Percentiles rank a stretch among this genome's conserved stretches.
Conservation (phyloP, 1,139 yeast species). For the Hyphopichia wangnamkhiaoensis region DNA sequence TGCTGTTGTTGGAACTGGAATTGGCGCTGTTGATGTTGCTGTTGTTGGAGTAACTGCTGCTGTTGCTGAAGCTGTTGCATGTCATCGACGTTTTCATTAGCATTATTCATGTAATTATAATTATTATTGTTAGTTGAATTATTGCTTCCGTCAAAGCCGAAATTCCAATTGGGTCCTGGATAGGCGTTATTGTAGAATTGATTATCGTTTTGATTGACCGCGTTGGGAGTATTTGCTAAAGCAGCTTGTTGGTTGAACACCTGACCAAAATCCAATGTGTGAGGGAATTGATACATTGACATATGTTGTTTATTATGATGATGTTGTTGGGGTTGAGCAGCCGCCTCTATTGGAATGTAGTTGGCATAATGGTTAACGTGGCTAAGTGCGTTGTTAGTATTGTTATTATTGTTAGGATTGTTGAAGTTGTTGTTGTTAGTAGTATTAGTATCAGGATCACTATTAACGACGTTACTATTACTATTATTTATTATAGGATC, state of each 20-base stretch:
- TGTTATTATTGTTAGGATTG: constrained; percentile 6
- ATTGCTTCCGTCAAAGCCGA: neutral
- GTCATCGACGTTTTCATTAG: neutral
- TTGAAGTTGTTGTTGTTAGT: neutral
- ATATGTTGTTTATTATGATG: constrained; percentile 1
- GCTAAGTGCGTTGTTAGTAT: neutral
- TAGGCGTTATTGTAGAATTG: neutral
- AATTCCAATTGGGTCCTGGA: neutral
- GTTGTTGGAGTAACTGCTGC: neutral
- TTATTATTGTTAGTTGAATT: neutral
- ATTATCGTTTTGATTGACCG: neutral
- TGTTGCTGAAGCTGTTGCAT: neutral
- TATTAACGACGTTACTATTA: no score
- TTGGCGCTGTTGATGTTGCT: neutral
- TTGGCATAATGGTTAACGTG: constrained; percentile 17
- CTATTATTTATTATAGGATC: no score
- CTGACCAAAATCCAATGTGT: neutral
- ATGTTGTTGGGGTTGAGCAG: constrained; percentile 5
- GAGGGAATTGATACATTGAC: constrained; percentile 1
- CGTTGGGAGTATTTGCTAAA: neutral
- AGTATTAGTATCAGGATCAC: no score
- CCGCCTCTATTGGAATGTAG: constrained; percentile 19
- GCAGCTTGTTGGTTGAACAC: neutral
- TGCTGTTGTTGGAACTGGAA: neutral
- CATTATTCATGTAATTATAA: neutral